Evolutionary conservation across 192 early-diverging fungal genomes (phyloP).

Genomic region (Diversispora epigaea): DNA sequence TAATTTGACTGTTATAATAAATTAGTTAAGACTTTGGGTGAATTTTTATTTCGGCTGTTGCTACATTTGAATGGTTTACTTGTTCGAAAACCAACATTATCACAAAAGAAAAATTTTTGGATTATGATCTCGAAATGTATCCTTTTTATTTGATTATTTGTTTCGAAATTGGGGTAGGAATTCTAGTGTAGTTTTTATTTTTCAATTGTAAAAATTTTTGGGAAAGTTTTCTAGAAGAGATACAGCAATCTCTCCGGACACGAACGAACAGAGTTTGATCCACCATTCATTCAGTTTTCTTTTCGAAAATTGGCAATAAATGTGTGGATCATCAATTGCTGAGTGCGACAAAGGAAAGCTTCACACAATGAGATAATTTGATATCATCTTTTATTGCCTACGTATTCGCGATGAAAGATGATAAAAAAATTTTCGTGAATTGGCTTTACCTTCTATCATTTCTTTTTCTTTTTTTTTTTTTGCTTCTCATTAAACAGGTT

Average conservation of each 20-base stretch:
- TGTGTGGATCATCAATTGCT: conserved; percentile 23
- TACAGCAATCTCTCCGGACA: conserved; percentile 49
- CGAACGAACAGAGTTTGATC: conserved; percentile 45
- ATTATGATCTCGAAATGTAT: too few species aligned
- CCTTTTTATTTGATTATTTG: not conserved
- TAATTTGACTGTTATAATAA: not conserved
- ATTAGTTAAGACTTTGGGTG: not conserved
- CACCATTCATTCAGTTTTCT: conserved; percentile 20
- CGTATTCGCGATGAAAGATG: not conserved
- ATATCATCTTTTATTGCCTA: not conserved
- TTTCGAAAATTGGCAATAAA: not conserved
- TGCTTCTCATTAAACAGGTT: conserved; percentile 39
- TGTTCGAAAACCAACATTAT: too few species aligned
- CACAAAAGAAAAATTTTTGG: too few species aligned
- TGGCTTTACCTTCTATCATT: conserved; percentile 31
- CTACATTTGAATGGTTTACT: too few species aligned
- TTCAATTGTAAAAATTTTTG: not conserved
- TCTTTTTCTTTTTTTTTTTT: conserved; percentile 31
- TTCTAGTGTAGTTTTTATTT: not conserved
- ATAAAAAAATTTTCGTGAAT: not conserved
- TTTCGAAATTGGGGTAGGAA: not conserved
- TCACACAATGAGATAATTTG: not conserved
- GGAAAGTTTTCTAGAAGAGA: conserved; percentile 21
- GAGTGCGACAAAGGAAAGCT: conserved; percentile 21
- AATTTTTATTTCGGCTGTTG: not conserved